Evolutionary conservation across 2,329 filamentous ascomycete species (phyloP), one percentile per base, ranked within the genome.

Genomic region (Ilyonectria sp.): DNA sequence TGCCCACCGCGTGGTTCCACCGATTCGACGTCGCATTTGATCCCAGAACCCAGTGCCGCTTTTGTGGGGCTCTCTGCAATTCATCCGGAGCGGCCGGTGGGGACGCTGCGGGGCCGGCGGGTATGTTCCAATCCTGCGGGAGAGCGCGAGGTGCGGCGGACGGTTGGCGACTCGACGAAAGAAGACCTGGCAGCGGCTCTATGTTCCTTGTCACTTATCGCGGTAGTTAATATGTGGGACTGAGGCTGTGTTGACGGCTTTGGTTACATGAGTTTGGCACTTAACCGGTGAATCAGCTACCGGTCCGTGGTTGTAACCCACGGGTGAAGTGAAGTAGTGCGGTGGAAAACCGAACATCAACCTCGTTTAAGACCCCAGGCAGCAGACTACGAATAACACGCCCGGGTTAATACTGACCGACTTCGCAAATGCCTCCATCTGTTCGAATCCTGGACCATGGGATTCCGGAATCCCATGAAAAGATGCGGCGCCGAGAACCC

Each of bases 31-130:
- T 67, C 47, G 60, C 60, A 68, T 63, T 63, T 58, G 67, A 67
- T 60, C 63, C 63, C 67, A 62, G 55, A 21, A 31, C 40, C 61
- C 53, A 67, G 65, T 71, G 69, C 70, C 71, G 73, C 66, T 61
- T 70, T 67, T 67, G 67, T 72, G 75, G 73, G 72, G 73, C 64
- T 59, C 59, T 21, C 50, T 67, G 72, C 66, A 71, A 75, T 75
- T 75, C 74, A 75, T 52, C 74, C 74, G 74, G 74, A 67, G 64
- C 62, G 50, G 58, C 40, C 40, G 65, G 62, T 69, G 67, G 71
- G 71, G 62, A 61, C 62, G 49, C 29, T 46, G 33, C 37, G 35
- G 52, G 40, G 29, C 40, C 17, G 44, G 29, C 26, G 54, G 37
- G 46, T 13, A n/a, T 8, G 56, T 53, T 33, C 44, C 31, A 53